Base-by-base conservation (phyloP, 2,329 filamentous ascomycete species). In the Monosporascus sp. region DNA sequence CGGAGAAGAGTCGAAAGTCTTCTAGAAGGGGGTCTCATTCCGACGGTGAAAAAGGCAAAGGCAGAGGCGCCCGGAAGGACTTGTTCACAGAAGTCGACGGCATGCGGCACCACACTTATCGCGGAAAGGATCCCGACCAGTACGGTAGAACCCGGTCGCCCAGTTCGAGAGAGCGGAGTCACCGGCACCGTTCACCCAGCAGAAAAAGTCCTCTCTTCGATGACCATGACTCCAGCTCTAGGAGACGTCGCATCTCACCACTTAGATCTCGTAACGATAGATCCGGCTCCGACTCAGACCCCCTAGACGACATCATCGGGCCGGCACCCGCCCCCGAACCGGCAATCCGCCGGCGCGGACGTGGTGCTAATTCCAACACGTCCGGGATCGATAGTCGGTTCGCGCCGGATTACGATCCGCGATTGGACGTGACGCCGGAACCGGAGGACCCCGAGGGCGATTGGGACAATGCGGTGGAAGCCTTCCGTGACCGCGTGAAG, bases 371-470 rank as follows among this genome's bases (percentile, higher is more conserved):
- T 40, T 74, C 78, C 5, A 78, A 78, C 1, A 70, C 74, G 5
- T 85, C 85, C 26, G 84, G 81, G 9, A 95, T 97, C 59, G 91
- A 97, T 65, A 77, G 80, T 24, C 89, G 89, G 50, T 97, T 97
- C 68, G 85, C 87, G 1, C 74, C 83, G 1, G 79, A 76, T 49
- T 87, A 87, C 60, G 77, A 84, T 55, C 79, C 80, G 0, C 77
- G 70, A 7, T 67, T 73, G n/a, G 82, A 89, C 61, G 70, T 87
- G 3, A 72, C 77, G 40, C 71, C 75, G 7, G 61, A 65, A 7
- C 53, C 45, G 52, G 48, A 37, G 48, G 78, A 79, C 56, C 71
- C 73, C 2, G 74, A 76, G 1, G 74, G 72, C 3, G 84, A 89
- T 55, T 96, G 91, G 91, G 88, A 89, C 45, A 82, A 89, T 61